Percentiles rank a stretch among this genome's conserved stretches.
These are phyloP conservation scores for Starmerella davenportii DNA, from an alignment of 805 yeast genomes.

Conservation along the genomic window DNA sequence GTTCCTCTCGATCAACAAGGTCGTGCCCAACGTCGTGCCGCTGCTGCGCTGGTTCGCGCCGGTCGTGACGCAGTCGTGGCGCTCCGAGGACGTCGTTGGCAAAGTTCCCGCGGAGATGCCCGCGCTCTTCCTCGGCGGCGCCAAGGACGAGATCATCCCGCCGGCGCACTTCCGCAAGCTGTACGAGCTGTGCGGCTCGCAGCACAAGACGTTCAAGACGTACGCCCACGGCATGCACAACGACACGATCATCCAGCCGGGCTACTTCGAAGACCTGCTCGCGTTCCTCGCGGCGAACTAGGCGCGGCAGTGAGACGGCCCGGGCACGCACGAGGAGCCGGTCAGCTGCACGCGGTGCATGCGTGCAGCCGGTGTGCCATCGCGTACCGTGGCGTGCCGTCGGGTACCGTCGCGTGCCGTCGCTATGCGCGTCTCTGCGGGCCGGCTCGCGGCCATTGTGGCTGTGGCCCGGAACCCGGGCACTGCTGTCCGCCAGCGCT, in stretches of 20 bases:
- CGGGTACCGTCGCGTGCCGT: too few species aligned
- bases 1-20: constrained; percentile 53
- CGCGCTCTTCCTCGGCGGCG: constrained; percentile 52
- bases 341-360: too few species aligned
- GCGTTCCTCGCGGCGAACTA: constrained; percentile 29
- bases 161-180: constrained; percentile 59
- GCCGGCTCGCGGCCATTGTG: too few species aligned
- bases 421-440: too few species aligned
- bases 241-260: constrained; percentile 57
- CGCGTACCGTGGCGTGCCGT: too few species aligned
- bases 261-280: constrained; percentile 57
- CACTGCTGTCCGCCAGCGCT: too few species aligned
- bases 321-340: too few species aligned
- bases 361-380: too few species aligned
- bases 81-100: constrained; percentile 44
- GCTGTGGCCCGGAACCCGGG: too few species aligned
- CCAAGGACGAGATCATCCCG: constrained; percentile 78
- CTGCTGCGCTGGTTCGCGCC: constrained; percentile 27
- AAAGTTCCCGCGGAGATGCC: constrained; percentile 39
- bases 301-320: too few species aligned
- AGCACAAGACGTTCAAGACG: constrained; percentile 33
- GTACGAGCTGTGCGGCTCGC: constrained; percentile 34
- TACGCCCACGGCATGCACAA: constrained; percentile 58
- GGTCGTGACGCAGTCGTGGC: constrained; percentile 69
- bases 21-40: constrained; percentile 26